These are phyloP conservation scores for Suaeda aralocaspica DNA, from an alignment of 148 eudicot genomes.

Conservation along the genomic window DNA sequence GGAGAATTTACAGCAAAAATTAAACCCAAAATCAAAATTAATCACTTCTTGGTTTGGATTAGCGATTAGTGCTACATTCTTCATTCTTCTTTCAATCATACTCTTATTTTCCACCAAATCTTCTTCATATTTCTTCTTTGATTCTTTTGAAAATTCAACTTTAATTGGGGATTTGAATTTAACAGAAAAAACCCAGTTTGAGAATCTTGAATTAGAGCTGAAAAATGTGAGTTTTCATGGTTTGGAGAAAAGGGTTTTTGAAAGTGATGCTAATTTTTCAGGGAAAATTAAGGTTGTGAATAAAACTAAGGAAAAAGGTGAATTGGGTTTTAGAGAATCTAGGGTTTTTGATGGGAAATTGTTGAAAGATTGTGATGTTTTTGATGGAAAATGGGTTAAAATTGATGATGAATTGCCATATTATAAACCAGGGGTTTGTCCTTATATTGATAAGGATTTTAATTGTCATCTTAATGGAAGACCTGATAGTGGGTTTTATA, in stretches of 20 bases:
- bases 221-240: slow-evolving; percentile 32
- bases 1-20: slow-evolving; percentile 21
- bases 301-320: background rate
- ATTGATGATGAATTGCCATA: slow-evolving; percentile 58
- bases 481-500: slow-evolving; percentile 56
- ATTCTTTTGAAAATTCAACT: slow-evolving; percentile 1
- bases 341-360: background rate
- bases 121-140: slow-evolving; percentile 1
- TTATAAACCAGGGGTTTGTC: slow-evolving; percentile 72
- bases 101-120: slow-evolving; percentile 24
- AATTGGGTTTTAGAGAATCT: background rate
- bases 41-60: slow-evolving; percentile 53
- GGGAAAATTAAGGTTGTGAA: too few species aligned
- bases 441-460: slow-evolving; percentile 69
- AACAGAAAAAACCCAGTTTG: slow-evolving; percentile 30
- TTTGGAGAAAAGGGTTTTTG: slow-evolving; percentile 9
- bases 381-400: slow-evolving; percentile 79
- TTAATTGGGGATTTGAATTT: slow-evolving; percentile 6
- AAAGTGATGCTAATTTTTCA: background rate
- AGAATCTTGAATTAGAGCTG: slow-evolving; percentile 29
- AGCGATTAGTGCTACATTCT: slow-evolving; percentile 31
- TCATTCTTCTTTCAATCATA: slow-evolving; percentile 35
- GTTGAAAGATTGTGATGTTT: slow-evolving; percentile 52
- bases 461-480: slow-evolving; percentile 73
- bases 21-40: slow-evolving; percentile 15